Conservation (phyloP, 257 asterid genomes). For the Nicotiana benthamiana region DNA sequence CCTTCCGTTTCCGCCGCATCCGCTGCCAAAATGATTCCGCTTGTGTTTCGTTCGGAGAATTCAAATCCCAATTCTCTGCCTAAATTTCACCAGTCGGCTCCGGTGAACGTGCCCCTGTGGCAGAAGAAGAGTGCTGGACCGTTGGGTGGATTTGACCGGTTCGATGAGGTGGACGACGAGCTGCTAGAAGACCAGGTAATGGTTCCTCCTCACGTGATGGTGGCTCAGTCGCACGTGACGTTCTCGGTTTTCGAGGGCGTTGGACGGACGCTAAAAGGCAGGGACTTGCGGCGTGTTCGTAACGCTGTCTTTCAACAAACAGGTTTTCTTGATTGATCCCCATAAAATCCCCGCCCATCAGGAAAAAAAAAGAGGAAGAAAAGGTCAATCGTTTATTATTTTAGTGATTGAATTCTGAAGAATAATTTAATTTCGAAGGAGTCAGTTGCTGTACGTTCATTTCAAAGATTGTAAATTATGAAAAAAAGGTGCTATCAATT, state of each 20-base stretch:
- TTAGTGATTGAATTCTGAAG: background rate
- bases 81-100: slow-evolving; percentile 66
- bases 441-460: background rate
- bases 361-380: background rate
- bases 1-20: slow-evolving; percentile 29
- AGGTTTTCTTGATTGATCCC: slow-evolving; percentile 75
- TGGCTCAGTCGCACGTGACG: slow-evolving; percentile 78
- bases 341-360: background rate
- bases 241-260: slow-evolving; percentile 89
- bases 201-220: slow-evolving; percentile 96
- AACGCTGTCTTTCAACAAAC: slow-evolving; percentile 86
- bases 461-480: background rate
- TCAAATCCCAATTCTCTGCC: slow-evolving; percentile 11
- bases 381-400: background rate
- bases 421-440: background rate
- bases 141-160: slow-evolving; percentile 15
- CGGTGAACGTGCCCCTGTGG: slow-evolving; percentile 75
- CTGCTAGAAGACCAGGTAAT: slow-evolving; percentile 37
- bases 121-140: slow-evolving; percentile 19
- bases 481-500: background rate
- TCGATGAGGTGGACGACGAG: slow-evolving; percentile 39
- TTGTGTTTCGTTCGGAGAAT: slow-evolving; percentile 31
- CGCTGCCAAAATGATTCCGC: slow-evolving; percentile 20
- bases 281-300: slow-evolving; percentile 73
- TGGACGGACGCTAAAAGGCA: slow-evolving; percentile 83